phyloP scores from a whole-genome alignment of 441 rosid species.

The Dalechampia spathulata region DNA sequence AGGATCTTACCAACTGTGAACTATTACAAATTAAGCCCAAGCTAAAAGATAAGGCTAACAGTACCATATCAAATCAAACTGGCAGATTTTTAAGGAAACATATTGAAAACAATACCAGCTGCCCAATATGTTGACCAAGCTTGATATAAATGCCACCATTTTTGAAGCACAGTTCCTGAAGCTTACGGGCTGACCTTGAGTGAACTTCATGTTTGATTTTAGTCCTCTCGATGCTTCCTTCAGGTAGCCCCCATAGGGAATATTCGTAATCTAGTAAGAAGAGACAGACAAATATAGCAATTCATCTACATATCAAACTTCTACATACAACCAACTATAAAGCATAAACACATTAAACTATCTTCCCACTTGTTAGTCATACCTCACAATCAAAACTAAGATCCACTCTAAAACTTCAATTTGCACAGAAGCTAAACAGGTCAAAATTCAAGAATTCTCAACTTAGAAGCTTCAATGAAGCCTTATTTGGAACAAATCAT shows the following conservation, averaged over 20 bases:
- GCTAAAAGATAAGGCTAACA: not conserved
- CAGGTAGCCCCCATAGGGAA: conserved; percentile 73
- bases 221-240: conserved; percentile 62
- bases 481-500: no score
- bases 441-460: not conserved
- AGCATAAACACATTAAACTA: not conserved
- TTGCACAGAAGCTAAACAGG: no score
- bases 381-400: no score
- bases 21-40: not conserved
- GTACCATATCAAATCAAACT: not conserved
- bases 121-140: conserved; percentile 91
- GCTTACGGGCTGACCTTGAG: conserved; percentile 79
- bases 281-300: not conserved
- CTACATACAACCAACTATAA: not conserved
- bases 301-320: not conserved
- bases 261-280: conserved; percentile 64
- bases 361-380: no score
- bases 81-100: conserved; percentile 5
- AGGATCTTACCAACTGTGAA: no score
- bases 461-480: no score
- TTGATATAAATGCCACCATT: conserved; percentile 95
- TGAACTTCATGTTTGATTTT: conserved; percentile 80
- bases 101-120: conserved; percentile 46
- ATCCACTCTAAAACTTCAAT: not conserved
- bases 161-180: conserved; percentile 81